A percentile compares a stretch with the other conserved stretches of the same genome.
phyloP scores from a whole-genome alignment of 257 asterid genomes.

The Solanum etuberosum region DNA sequence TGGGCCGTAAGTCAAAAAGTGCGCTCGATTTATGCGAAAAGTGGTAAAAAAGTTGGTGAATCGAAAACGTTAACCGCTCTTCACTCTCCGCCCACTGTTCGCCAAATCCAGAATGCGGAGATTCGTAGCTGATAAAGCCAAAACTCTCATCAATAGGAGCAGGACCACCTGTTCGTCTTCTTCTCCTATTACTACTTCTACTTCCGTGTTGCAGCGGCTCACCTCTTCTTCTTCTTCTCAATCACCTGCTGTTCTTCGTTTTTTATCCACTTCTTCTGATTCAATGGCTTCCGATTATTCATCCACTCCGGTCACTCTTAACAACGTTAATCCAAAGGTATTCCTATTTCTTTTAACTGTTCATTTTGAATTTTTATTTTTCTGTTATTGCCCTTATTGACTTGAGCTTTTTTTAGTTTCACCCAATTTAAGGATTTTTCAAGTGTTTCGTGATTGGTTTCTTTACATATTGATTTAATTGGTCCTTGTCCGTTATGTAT shows the following conservation, averaged over 20 bases:
- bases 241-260: background rate
- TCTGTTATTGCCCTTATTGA: background rate
- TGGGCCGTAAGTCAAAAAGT: background rate
- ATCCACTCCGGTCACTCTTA: constrained; percentile 27
- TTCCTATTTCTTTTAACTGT: background rate
- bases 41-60: background rate
- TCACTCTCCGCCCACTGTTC: background rate
- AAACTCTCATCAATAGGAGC: constrained; percentile 7
- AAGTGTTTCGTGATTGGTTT: background rate
- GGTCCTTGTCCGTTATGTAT: background rate
- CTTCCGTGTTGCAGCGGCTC: background rate
- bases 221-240: background rate
- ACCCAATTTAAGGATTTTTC: background rate
- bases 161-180: background rate
- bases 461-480: background rate
- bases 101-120: constrained; percentile 43
- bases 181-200: constrained; percentile 8
- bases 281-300: constrained; percentile 42
- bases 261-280: background rate
- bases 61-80: background rate
- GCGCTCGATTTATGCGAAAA: background rate
- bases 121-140: constrained; percentile 48
- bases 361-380: background rate
- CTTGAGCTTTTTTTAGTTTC: background rate
- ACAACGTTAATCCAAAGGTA: constrained; percentile 35